Base-by-base conservation (phyloP, 106 monocot genomes). In the Apostasia ramifera region DNA sequence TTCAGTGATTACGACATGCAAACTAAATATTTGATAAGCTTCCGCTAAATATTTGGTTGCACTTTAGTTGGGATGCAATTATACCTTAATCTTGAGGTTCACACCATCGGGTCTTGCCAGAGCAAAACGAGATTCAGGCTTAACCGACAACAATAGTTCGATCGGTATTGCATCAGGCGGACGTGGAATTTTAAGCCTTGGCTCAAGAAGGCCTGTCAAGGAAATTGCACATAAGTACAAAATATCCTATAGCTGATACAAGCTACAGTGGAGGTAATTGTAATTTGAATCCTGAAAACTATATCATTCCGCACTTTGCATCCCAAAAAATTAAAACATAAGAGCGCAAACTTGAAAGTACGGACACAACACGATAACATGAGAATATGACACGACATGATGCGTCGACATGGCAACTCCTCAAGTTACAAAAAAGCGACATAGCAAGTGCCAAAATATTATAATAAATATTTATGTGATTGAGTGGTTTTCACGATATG, bases 121-220 rank as follows among this genome's bases (percentile, higher is more conserved):
- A 45, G 80, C 83, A 77, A 97, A 97, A 42, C 70, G 65, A 46
- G 86, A 87, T 60, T 86, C 77, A 1, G 86, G 79, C 59, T 85
- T 89, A 45, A 76, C 81, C 3, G 92, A 87, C 89, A 85, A 81
- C 72, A 97, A 64, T 55, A 97, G 57, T 62, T 97, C 92, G 45
- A 92, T 70, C 5, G 87, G 53, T 57, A 85, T 62, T 55, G 78
- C 70, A 67, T 77, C 68, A 10, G 63, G 47, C 3, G 97, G 89
- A 40, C 3, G 75, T 43, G 87, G 79, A 79, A 97, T 85, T 70
- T 86, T 78, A 7, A 86, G 79, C 12, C 76, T 78, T 11, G 87
- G 86, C 71, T 97, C 92, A 2, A 83, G 45, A 66, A 97, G 8
- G 58, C 84, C 97, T 92, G 75, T 1, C 12, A 50, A 71, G 5